phyloP scores from a whole-genome alignment of 2,329 filamentous ascomycete genomes.

The Colletotrichum sp. region DNA sequence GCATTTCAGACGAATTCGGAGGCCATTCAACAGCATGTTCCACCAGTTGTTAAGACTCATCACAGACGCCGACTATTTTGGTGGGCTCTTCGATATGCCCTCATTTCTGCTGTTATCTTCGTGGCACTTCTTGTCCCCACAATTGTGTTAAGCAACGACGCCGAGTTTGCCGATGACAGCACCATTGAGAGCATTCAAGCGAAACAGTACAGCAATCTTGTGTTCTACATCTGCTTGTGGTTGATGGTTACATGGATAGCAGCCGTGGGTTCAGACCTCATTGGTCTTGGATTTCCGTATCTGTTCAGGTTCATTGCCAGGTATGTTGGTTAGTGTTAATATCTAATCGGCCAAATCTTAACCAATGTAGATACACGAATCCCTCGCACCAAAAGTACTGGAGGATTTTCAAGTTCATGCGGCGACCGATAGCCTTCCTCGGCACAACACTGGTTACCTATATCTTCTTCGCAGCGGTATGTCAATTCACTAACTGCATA shows the following conservation, averaged over 20 bases:
- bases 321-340: neutral
- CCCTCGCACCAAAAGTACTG: constrained; percentile 31
- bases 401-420: constrained; percentile 27
- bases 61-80: constrained; percentile 4
- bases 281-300: constrained; percentile 26
- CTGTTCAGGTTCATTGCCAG: constrained; percentile 29
- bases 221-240: constrained; percentile 28
- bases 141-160: constrained; percentile 21
- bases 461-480: constrained; percentile 22
- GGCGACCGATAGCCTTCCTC: constrained; percentile 26
- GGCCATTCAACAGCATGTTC: neutral
- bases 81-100: constrained; percentile 23
- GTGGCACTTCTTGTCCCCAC: constrained; percentile 23
- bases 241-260: constrained; percentile 25
- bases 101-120: constrained; percentile 21
- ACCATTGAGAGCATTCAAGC: constrained; percentile 7
- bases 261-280: constrained; percentile 20
- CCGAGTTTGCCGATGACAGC: constrained; percentile 4
- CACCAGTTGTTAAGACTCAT: neutral
- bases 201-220: constrained; percentile 18
- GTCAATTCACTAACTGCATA: neutral
- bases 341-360: neutral
- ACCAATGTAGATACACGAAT: constrained; percentile 28
- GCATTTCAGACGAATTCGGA: neutral
- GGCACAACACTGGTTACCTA: constrained; percentile 18